Base-by-base conservation (phyloP, 2,329 filamentous ascomycete genomes). In the Rhinocladiella similis region DNA sequence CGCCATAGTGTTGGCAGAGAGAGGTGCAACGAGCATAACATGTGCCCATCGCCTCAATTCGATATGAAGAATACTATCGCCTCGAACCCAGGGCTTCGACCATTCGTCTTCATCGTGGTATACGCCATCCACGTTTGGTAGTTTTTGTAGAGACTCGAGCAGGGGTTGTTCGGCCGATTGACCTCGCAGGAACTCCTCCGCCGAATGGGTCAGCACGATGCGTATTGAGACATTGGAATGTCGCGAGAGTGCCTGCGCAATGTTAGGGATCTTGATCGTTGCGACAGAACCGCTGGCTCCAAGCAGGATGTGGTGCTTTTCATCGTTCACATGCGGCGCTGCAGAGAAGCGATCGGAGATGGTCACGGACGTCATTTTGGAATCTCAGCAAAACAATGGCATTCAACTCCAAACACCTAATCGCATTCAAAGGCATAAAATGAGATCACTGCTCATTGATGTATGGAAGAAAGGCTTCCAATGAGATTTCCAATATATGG, bases 61-160 rank as follows among this genome's bases (percentile, higher is more conserved):
- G 65, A 99, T 97, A 69, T 99, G 94, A 54, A 97, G 75, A 46
- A 99, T 96, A 2, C 80, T 79, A n/a, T 83, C 83, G 3, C 88
- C 90, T 2, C 92, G 81, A 19, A 80, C 82, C 93, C 93, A 97
- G 0, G 89, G 84, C 12, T 78, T 73, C 1, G 73, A 76, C 91
- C 92, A 97, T 72, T 97, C 94, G 62, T 92, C 89, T n/a, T 84
- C 83, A 68, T 97, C 91, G 7, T 81, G 77, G 72, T 96, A 92
- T 47, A 97, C 80, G 18, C 80, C 89, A 42, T 95, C 91, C 5
- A 97, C 89, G 62, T 88, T 87, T 2, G 85, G 83, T 4, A 90
- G 73, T 2, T 72, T 65, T 12, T 76, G 72, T 3, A 97, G 75
- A 0, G 80, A 73, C 0, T 78, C 73, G 1, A 94, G 70, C 0